Base-by-base conservation (phyloP, 169 alveolate genomes). In the Plasmodium yoelii region DNA sequence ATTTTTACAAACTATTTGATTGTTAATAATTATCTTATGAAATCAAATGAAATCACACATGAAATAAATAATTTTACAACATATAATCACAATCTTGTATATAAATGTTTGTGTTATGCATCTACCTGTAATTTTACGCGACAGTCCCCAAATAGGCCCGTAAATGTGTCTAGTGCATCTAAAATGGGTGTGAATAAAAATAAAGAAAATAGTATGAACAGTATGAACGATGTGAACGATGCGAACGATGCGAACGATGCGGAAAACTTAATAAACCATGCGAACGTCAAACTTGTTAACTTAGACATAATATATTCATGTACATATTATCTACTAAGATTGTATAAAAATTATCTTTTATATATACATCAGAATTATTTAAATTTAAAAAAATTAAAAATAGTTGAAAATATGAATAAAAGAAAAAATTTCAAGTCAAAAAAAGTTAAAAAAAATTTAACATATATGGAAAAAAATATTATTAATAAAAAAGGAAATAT, bases 41-140 rank as follows among this genome's bases (percentile, higher is more conserved):
- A 82, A 22, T 18, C 84, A 0, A 47, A 82, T 44, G 90, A 82
- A 70, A 67, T 82, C 10, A 15, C 56, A 1, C 71, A 82, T 18
- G 90, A 82, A 46, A 82, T 82, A 13, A 82, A 82, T 44, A 82
- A 82, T 47, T 82, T 82, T 15, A 82, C 90, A 1, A 82, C 90
- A 3, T 61, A 82, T n/a, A 82, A 82, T 15, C 90, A 82, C 28
- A 61, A 53, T 42, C 19, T 82, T 0, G 56, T 82, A 24, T 82
- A 67, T 28, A 82, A 67, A 49, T 82, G 90, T 18, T 70, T 82
- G 13, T 82, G 90, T 49, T 82, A 82, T 26, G 46, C 90, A 5
- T 55, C 67, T 26, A 82, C 90, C 0, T 82, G 90, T 34, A 82
- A 82, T 44, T 82, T 82, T 67, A 56, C 84, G 3, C 53, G 53